Base-by-base conservation (phyloP, 2,329 filamentous ascomycete species). In the Graphium sp. region DNA sequence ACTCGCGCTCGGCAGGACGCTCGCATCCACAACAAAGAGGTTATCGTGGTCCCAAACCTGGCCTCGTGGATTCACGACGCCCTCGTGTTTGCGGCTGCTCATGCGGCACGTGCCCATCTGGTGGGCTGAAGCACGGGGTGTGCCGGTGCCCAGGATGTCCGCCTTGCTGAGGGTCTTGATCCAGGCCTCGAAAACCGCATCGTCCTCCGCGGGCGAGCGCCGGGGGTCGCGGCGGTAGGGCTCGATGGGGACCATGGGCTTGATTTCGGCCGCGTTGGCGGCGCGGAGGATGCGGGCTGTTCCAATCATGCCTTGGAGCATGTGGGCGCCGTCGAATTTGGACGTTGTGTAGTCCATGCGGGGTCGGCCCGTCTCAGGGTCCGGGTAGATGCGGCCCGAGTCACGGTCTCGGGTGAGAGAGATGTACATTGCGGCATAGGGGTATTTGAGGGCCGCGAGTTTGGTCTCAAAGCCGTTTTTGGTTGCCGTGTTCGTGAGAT, bases 81-180 rank as follows among this genome's bases (percentile, higher is more conserved):
- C 69, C 22, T 52, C 52, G 18, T 51, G 47, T 31, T 49, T 47
- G 35, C 48, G 49, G 24, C 56, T 55, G 34, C 69, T 70, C 80
- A 85, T 87, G 3, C 76, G 59, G 41, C 75, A 81, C 7, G 70
- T 70, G 14, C 78, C 75, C 79, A 85, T 85, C 54, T 85, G 80
- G 49, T 87, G 80, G 12, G 79, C 80, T n/a, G 71, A 77, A 18
- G 60, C 52, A 18, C 60, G 53, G 0, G 67, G 65, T 12, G 59
- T 56, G 33, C 50, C 54, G 27, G 62, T 62, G 22, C 62, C 59
- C 13, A 67, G 51, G 20, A 43, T 43, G 31, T 60, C 49, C 9
- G 74, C 34, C 29, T 54, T 45, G 5, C 46, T 44, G 3, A 80
- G 49, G n/a, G n/a, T n/a, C n/a, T n/a, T n/a, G n/a, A n/a, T n/a